Evolutionary conservation across 1,284 basidiomycete genomes (phyloP), one percentile per base, ranked within the genome.

Genomic region (Kalmanozyma brasiliensis): DNA sequence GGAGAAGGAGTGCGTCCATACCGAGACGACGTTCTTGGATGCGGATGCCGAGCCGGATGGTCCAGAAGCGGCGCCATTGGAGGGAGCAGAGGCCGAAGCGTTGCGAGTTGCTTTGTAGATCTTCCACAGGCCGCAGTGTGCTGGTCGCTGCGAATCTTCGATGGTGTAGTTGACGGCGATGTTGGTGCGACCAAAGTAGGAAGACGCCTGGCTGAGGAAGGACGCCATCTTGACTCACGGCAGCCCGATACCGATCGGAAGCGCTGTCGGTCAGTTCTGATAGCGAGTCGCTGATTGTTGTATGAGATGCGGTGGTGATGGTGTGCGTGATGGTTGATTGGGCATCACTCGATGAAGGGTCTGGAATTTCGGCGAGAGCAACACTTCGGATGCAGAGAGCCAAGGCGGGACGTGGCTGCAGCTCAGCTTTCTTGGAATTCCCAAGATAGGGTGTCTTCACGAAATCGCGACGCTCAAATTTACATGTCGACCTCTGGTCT

Each of bases 111-210:
- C 80, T 22, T 65, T 62, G 43, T 73, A 64, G 51, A 82, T 74
- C 52, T 70, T 78, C 80, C 80, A 82, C 11, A 78, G 68, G 1
- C 80, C 80, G 23, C 76, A 72, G 17, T 73, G 61, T 2, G 73
- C 53, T 3, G 80, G 59, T 7, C 74, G 40, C 4, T 62, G 61
- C 22, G 61, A 49, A 4, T 79, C 74, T 33, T 78, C 77, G 17
- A 81, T 57, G 11, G 72, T 68, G 45, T 81, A 81, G 46, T 80
- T 79, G 32, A 70, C 56, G 4, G 74, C 60, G 40, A 81, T 74
- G 49, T 77, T 78, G 46, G 77, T 80, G 19, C 79, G 66, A 1
- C 79, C 79, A 42, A 74, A 76, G 62, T 53, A 58, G 48, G 74
- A 75, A 22, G 74, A 75, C 4, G 74, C 77, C 52, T 78, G 77